Evolutionary conservation across 2,329 filamentous ascomycete genomes (phyloP).

Genomic region (Metarhizium rileyi): DNA sequence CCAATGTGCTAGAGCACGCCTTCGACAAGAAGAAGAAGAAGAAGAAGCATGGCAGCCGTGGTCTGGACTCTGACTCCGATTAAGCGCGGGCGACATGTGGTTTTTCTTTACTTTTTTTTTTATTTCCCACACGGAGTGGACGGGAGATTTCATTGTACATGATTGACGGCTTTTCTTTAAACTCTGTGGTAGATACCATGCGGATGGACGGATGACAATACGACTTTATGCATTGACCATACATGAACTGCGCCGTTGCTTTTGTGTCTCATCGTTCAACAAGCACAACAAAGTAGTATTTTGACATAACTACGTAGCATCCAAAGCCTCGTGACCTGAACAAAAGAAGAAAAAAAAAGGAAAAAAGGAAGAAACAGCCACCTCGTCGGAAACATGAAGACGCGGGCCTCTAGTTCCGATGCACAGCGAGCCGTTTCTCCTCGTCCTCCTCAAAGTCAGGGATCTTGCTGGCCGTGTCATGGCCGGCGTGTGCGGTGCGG

Average conservation of each 20-base stretch:
- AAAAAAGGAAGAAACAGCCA: too few species aligned
- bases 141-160: not conserved
- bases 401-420: not conserved
- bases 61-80: conserved; percentile 17
- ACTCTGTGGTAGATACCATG: not conserved
- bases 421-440: not conserved
- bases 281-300: too few species aligned
- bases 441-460: not conserved
- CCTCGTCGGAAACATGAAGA: too few species aligned
- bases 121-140: not conserved
- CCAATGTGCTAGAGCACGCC: conserved; percentile 39
- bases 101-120: not conserved
- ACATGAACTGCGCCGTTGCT: not conserved
- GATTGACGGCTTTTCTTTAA: not conserved
- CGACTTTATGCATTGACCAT: not conserved
- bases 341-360: not conserved
- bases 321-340: not conserved
- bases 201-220: not conserved
- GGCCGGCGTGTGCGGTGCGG: not conserved
- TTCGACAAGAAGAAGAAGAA: conserved; percentile 25
- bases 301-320: too few species aligned
- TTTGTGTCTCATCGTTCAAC: too few species aligned
- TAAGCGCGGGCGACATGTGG: conserved; percentile 6
- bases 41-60: conserved; percentile 17
- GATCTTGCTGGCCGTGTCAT: not conserved